A percentile compares a stretch with the other conserved stretches of the same genome.
phyloP scores from a whole-genome alignment of 805 yeast genomes.

The Cephaloascus fragrans region DNA sequence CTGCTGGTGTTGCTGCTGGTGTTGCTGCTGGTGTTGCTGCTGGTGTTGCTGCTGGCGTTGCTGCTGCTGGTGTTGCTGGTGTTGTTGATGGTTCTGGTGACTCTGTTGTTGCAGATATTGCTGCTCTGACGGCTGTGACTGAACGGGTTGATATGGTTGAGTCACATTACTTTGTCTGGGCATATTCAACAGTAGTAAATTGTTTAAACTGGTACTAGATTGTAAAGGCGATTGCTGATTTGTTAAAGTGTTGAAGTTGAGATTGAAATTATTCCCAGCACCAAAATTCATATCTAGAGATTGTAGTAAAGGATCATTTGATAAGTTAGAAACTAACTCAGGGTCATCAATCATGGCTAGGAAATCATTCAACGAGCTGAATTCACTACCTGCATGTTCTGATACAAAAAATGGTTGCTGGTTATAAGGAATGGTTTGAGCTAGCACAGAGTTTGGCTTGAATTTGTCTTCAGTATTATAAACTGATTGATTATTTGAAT shows the following conservation, averaged over 20 bases:
- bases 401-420: conserved; percentile 79
- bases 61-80: conserved; percentile 5
- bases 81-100: conserved; percentile 4
- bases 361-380: conserved; percentile 82
- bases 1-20: conserved; percentile 3
- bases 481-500: not conserved
- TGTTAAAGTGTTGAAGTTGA: conserved; percentile 1
- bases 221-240: conserved; percentile 1
- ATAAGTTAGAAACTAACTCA: conserved; percentile 40
- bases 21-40: conserved; percentile 5
- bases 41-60: conserved; percentile 4
- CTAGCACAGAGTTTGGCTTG: conserved; percentile 16
- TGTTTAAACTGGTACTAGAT: not conserved
- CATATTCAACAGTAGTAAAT: not conserved
- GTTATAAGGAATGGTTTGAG: conserved; percentile 32
- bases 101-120: conserved; percentile 5
- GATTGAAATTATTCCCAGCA: conserved; percentile 2
- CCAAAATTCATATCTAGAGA: not conserved
- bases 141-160: conserved; percentile 1
- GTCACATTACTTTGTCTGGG: not conserved
- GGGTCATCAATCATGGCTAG: conserved; percentile 86
- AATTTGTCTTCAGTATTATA: not conserved
- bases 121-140: conserved; percentile 5
- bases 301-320: conserved; percentile 11
- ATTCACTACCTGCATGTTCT: conserved; percentile 90